Base-by-base conservation (phyloP, 2,329 filamentous ascomycete genomes). In the Verticillium nubilum region DNA sequence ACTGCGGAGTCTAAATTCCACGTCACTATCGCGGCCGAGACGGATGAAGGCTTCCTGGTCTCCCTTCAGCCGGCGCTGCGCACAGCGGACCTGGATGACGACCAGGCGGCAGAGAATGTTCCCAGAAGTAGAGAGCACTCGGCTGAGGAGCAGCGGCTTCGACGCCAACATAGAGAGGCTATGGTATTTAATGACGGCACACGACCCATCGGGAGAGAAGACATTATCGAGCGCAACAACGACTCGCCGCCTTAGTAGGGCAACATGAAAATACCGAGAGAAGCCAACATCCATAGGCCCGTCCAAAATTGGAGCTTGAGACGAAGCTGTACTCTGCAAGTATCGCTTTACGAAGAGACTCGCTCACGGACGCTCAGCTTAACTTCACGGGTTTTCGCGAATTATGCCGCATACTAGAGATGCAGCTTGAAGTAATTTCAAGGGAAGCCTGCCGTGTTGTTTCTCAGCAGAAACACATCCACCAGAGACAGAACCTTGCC, bases 111-210 rank as follows among this genome's bases (percentile, higher is more conserved):
- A 57, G 70, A 72, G 60, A 65, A 70, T 58, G 68, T 75, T 53
- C 72, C 74, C 54, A 67, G 77, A 58, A 67, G 73, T 29, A 69
- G 54, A 61, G 82, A 85, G 60, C 82, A 85, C 69, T 86, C 79
- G 61, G 78, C 74, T 6, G 86, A 86, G 69, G 90, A 94, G 71
- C 87, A 90, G 67, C 84, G 88, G 58, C 78, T 93, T 61, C 80
- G 92, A 61, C 83, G 92, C 64, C 83, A 91, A 56, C 84, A 94
- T 68, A 83, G 92, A 65, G 92, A 97, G 76, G 92, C 92, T 4
- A 93, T 97, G 84, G 92, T 97, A 23, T 78, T 97, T 59, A 94
- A 92, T 67, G 92, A 96, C 68, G 90, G 91, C n/a, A 91, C 85
- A 25, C 82, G 88, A 31, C 89, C 90, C 1, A 72, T 96, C 52